phyloP scores from a whole-genome alignment of 805 yeast species.

The Lachancea quebecensis region DNA sequence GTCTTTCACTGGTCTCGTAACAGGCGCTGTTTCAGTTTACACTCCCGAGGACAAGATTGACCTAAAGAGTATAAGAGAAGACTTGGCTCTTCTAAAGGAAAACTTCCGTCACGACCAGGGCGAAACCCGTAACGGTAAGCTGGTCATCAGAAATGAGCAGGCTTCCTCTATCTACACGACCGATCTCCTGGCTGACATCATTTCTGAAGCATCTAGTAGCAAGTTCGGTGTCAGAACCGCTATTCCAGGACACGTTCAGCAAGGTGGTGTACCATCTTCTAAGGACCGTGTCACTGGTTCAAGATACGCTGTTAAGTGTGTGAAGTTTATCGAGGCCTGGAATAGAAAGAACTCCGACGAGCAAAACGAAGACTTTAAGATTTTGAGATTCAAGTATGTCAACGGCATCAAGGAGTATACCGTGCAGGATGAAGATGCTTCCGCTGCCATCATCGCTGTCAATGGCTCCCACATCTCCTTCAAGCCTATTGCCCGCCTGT shows the following conservation, averaged over 20 bases:
- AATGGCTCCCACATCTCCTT: conserved; percentile 59
- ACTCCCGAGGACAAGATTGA: conserved; percentile 80
- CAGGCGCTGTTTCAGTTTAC: conserved; percentile 89
- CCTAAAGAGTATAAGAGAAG: conserved; percentile 64
- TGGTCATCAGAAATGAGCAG: conserved; percentile 74
- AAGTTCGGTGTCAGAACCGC: conserved; percentile 89
- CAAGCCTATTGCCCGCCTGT: conserved; percentile 48
- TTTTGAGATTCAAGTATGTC: conserved; percentile 45
- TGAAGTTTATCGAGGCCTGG: conserved; percentile 76
- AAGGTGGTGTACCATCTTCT: conserved; percentile 92
- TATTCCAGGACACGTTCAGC: conserved; percentile 97
- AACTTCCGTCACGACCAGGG: conserved; percentile 71
- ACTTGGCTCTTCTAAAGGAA: conserved; percentile 60
- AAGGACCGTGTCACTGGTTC: conserved; percentile 88
- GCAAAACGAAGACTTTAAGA: conserved; percentile 35
- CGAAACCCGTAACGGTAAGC: conserved; percentile 74
- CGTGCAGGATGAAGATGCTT: conserved; percentile 36
- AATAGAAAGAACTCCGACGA: conserved; percentile 33
- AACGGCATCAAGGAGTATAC: conserved; percentile 43
- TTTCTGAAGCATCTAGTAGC: conserved; percentile 69
- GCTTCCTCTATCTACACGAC: conserved; percentile 81
- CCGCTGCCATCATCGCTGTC: conserved; percentile 62
- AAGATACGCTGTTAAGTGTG: conserved; percentile 83
- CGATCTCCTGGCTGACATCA: conserved; percentile 73
- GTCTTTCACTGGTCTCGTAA: conserved; percentile 70